Percentiles rank a stretch among this genome's conserved stretches.
Evolutionary conservation across 2,329 filamentous ascomycete species (phyloP).

Genomic region (Fusarium stilboides): DNA sequence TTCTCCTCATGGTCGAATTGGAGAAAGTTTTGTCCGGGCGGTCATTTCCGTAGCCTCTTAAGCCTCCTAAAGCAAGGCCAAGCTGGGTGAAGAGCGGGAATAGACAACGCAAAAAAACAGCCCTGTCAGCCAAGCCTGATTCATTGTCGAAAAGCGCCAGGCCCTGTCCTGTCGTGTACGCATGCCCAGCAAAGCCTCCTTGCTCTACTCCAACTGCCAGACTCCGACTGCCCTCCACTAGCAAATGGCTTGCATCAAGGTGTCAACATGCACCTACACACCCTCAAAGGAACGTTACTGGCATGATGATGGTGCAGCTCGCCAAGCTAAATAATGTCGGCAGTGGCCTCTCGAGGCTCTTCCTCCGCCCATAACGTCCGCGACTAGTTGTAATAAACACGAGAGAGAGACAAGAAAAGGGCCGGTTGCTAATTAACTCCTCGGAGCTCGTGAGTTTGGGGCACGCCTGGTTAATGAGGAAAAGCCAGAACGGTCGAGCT

Average conservation of each 20-base stretch:
- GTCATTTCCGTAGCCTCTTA: not conserved
- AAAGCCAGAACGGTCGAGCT: conserved; percentile 10
- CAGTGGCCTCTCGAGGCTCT: conserved; percentile 8
- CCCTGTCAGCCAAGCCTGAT: too few relatives aligned
- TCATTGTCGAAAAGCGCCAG: too few relatives aligned
- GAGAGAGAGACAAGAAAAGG: conserved; percentile 16
- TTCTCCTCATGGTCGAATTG: conserved; percentile 45
- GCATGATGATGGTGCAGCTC: conserved; percentile 15
- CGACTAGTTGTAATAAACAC: conserved; percentile 8
- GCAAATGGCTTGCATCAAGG: conserved; percentile 1
- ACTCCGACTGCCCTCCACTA: not conserved
- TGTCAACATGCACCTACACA: not conserved
- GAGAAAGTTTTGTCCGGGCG: conserved; percentile 28
- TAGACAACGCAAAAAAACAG: not conserved
- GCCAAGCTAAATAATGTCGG: conserved; percentile 33
- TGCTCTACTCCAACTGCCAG: conserved; percentile 10
- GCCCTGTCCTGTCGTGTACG: too few relatives aligned
- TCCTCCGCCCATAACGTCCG: not conserved
- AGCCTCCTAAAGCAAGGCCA: too few relatives aligned
- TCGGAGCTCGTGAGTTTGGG: not conserved
- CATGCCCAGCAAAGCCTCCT: not conserved
- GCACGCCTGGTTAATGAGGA: conserved; percentile 29
- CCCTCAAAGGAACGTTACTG: not conserved
- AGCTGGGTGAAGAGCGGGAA: conserved; percentile 16
- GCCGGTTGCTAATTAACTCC: conserved; percentile 17